Base-by-base conservation (phyloP, 2,329 filamentous ascomycete species). In the Fusarium humuli region DNA sequence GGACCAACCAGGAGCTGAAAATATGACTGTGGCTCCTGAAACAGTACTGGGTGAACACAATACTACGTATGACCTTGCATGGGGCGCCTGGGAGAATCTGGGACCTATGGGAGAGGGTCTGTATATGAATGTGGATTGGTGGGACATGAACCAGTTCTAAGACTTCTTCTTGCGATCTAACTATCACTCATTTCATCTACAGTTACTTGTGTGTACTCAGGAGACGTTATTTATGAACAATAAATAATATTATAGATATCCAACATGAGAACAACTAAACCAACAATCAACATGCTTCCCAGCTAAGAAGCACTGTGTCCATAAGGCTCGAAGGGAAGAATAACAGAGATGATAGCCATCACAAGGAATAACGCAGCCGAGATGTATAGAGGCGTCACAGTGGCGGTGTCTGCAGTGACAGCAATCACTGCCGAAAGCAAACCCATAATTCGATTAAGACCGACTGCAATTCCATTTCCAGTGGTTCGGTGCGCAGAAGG, bases 381-480 rank as follows among this genome's bases (percentile, higher is more conserved):
- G 20, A 92, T 84, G 69, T 89, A 93, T n/a, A 93, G 85, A 1
- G 91, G 90, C 3, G 87, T 89, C 0, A 86, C 80, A 0, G 89
- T 92, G 0, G 80, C 77, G 2, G 90, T 91, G 73, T 91, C 79
- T 0, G 88, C 87, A 32, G 83, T 84, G 1, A 87, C 89, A 0
- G 88, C 91, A 32, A 94, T 87, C 11, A 93, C 85, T 0, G 91
- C 90, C 12, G 87, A 90, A 56, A 93, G 72, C 46, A 94, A 92
- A 3, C 91, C 91, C 91, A 93, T 93, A 70, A 93, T 77, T 3
- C 91, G 84, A 72, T 94, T 94, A 67, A 87, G 88, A 0, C 87
- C 90, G 32, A 93, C 91, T 0, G 90, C 88, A 45, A 94, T 86
- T 2, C 91, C 91, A 74, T 93, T 94, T 13, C 92, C 92, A 0